Evolutionary conservation across 2,329 filamentous ascomycete species (phyloP).

Genomic region (Sporothrix pallida): DNA sequence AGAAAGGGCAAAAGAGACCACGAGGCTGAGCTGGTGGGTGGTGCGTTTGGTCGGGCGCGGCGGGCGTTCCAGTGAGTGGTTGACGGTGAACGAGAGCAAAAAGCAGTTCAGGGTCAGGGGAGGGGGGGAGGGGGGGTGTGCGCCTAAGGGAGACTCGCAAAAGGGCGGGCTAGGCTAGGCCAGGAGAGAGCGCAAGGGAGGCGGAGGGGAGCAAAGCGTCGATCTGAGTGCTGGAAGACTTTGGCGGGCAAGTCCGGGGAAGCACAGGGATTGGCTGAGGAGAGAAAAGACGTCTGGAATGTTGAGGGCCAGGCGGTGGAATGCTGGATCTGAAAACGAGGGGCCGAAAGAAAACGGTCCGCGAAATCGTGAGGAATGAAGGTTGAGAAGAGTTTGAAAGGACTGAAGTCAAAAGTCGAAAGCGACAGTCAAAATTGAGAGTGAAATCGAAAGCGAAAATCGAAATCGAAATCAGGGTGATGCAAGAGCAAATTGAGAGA

Average conservation of each 20-base stretch:
- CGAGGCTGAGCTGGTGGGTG: slow-evolving; percentile 38
- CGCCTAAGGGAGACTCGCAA: slow-evolving; percentile 18
- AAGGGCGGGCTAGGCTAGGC: slow-evolving; percentile 7
- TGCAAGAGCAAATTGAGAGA: slow-evolving; percentile 12
- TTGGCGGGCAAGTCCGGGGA: slow-evolving; percentile 33
- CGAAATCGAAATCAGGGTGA: not conserved
- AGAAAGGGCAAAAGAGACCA: slow-evolving; percentile 28
- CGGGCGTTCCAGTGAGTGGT: slow-evolving; percentile 36
- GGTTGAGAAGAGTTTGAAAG: not conserved
- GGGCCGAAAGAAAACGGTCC: not conserved
- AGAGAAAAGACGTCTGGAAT: slow-evolving; percentile 3
- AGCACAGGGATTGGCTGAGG: slow-evolving; percentile 21
- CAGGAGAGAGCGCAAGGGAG: slow-evolving; percentile 31
- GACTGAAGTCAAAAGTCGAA: not conserved
- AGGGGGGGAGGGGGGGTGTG: slow-evolving; percentile 25
- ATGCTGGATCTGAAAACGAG: slow-evolving; percentile 24
- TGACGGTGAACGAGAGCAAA: slow-evolving; percentile 32
- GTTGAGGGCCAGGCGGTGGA: slow-evolving; percentile 26
- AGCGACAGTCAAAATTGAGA: not conserved
- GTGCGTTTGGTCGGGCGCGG: slow-evolving; percentile 18
- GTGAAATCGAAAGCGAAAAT: not conserved
- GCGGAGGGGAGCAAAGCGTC: slow-evolving; percentile 31
- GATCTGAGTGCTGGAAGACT: slow-evolving; percentile 15
- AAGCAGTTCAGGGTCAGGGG: slow-evolving; percentile 22
- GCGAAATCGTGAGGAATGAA: not conserved